Evolutionary conservation across 2,329 filamentous ascomycete genomes (phyloP).

Genomic region (Dactylellina sp.): DNA sequence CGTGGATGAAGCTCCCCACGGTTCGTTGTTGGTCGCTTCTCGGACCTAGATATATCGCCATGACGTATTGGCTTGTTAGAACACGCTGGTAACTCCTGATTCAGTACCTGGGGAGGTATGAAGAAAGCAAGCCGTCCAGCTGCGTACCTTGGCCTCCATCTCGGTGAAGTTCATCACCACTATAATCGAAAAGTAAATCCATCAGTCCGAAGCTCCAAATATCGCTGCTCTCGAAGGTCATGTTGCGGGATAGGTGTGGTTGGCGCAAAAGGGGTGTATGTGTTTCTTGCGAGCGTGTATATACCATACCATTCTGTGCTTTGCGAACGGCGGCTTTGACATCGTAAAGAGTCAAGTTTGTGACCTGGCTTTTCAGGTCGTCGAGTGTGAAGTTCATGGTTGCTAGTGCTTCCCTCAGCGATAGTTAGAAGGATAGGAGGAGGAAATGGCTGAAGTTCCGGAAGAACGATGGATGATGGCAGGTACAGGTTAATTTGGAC

Average conservation of each 20-base stretch:
- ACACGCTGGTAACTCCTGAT: neutral
- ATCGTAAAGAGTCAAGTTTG: constrained; percentile 93
- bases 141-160: constrained; percentile 78
- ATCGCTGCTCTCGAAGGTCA: constrained; percentile 1
- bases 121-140: constrained; percentile 6
- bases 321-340: constrained; percentile 94
- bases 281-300: constrained; percentile 19
- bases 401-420: constrained; percentile 1
- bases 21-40: constrained; percentile 98
- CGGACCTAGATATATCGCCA: constrained; percentile 73
- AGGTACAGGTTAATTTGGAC: constrained; percentile 15
- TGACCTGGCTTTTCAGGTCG: constrained; percentile 85
- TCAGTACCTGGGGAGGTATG: neutral
- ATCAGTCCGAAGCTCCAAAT: constrained; percentile 59
- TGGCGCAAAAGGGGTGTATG: constrained; percentile 25
- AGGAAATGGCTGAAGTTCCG: constrained; percentile 13
- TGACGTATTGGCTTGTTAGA: constrained; percentile 34
- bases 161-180: constrained; percentile 99
- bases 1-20: constrained; percentile 87
- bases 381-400: constrained; percentile 68
- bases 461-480: neutral
- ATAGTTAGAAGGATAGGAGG: constrained; percentile 3
- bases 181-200: constrained; percentile 63
- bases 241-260: constrained; percentile 46
- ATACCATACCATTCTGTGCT: constrained; percentile 85